Percentiles rank a stretch among this genome's conserved stretches.
Conservation (phyloP, 257 asterid species). For the Echium plantagineum region DNA sequence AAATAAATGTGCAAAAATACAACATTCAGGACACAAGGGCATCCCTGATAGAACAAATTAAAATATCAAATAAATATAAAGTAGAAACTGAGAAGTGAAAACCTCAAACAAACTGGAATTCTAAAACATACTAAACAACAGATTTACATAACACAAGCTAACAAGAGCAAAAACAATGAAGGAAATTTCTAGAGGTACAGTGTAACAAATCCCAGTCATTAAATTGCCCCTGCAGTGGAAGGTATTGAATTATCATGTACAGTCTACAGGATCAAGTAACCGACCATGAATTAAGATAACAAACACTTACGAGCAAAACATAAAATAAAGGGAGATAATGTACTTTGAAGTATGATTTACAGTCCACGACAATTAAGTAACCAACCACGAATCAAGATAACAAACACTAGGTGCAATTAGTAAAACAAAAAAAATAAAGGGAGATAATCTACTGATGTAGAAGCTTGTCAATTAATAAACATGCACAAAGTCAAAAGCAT, state of each 20-base stretch:
- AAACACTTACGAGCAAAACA: no score
- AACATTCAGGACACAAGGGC: not conserved
- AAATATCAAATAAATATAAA: no score
- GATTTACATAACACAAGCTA: not conserved
- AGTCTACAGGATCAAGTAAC: no score
- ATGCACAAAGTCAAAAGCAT: slow-evolving; percentile 14
- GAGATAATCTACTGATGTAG: not conserved
- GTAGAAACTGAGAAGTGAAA: not conserved
- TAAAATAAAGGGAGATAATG: no score
- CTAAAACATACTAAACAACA: not conserved
- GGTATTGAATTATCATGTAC: no score
- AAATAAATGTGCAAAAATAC: not conserved
- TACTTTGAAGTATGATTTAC: no score
- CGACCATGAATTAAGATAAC: no score
- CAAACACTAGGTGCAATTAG: no score
- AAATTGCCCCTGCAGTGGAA: no score
- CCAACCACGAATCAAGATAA: no score
- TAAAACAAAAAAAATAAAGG: no score
- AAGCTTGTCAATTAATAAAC: not conserved
- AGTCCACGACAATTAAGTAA: no score
- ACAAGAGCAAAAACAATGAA: not conserved
- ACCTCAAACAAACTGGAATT: not conserved
- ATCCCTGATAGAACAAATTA: not conserved
- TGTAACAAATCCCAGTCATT: not conserved
- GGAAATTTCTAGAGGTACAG: not conserved